phyloP scores from a whole-genome alignment of 441 rosid species.

The Viola pubescens region DNA sequence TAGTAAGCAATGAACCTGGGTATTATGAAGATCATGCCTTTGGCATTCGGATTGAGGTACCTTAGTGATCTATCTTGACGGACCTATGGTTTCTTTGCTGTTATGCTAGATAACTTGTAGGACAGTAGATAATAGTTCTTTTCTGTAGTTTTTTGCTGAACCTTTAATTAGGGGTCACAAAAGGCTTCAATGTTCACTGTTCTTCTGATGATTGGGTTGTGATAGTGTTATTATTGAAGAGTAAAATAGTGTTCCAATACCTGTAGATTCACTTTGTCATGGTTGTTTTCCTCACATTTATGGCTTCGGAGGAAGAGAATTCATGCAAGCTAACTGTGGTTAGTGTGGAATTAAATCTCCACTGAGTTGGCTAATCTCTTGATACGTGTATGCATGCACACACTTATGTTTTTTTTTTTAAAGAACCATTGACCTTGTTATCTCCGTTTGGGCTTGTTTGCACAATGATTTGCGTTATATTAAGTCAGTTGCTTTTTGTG shows the following conservation, averaged over 20 bases:
- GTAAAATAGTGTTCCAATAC: neutral
- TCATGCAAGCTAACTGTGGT: neutral
- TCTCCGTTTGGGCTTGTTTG: neutral
- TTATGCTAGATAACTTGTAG: neutral
- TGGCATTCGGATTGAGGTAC: conserved; percentile 95
- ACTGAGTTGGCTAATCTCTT: neutral
- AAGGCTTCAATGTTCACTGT: neutral
- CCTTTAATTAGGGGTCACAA: neutral
- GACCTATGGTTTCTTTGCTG: neutral
- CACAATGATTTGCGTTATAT: neutral
- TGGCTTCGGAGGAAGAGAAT: neutral
- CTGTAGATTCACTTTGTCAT: neutral
- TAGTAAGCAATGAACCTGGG: conserved; percentile 97
- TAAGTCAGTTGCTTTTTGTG: neutral
- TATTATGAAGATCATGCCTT: conserved; percentile 96
- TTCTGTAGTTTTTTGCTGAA: neutral
- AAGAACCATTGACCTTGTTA: too few relatives aligned
- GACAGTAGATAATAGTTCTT: neutral
- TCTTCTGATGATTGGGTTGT: neutral
- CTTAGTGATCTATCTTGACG: conserved; percentile 6
- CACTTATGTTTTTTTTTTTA: neutral
- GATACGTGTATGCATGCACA: neutral
- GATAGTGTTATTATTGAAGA: neutral
- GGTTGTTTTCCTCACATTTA: neutral
- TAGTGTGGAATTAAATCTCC: neutral